Evolutionary conservation across 2,329 filamentous ascomycete genomes (phyloP).

Genomic region (Gremmenia infestans): DNA sequence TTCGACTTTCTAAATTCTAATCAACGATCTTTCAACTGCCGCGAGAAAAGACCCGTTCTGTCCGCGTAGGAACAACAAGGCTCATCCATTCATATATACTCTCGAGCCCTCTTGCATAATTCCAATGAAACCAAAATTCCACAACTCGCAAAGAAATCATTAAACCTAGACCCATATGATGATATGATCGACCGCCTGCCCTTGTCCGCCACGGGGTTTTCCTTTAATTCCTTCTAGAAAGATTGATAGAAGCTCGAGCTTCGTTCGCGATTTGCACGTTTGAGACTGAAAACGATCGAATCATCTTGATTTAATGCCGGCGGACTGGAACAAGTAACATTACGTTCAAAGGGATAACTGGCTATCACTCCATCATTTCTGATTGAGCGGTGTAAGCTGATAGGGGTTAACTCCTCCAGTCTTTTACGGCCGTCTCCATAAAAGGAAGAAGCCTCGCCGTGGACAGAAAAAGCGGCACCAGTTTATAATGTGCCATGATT

Average conservation of each 20-base stretch:
- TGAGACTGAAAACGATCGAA: background rate
- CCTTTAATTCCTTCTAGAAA: conserved; percentile 12
- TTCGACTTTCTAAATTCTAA: too few species aligned
- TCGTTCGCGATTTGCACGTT: background rate
- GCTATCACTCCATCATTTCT: background rate
- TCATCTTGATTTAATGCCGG: background rate
- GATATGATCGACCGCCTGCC: background rate
- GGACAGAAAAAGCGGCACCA: too few species aligned
- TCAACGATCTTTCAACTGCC: background rate
- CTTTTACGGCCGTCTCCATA: too few species aligned
- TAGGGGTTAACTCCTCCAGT: too few species aligned
- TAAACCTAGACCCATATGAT: too few species aligned
- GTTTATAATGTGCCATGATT: too few species aligned
- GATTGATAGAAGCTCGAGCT: background rate
- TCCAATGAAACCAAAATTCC: background rate
- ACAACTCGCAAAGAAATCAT: too few species aligned
- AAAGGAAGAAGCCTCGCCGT: too few species aligned
- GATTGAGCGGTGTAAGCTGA: background rate
- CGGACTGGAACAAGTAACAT: background rate
- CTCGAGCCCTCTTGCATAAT: conserved; percentile 1
- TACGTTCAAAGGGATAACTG: background rate
- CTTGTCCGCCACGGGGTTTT: too few species aligned
- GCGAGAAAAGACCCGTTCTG: too few species aligned
- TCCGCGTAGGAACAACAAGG: too few species aligned
- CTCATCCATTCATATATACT: background rate